Evolutionary conservation across 2,329 filamentous ascomycete genomes (phyloP).

Genomic region (Boeremia exigua): DNA sequence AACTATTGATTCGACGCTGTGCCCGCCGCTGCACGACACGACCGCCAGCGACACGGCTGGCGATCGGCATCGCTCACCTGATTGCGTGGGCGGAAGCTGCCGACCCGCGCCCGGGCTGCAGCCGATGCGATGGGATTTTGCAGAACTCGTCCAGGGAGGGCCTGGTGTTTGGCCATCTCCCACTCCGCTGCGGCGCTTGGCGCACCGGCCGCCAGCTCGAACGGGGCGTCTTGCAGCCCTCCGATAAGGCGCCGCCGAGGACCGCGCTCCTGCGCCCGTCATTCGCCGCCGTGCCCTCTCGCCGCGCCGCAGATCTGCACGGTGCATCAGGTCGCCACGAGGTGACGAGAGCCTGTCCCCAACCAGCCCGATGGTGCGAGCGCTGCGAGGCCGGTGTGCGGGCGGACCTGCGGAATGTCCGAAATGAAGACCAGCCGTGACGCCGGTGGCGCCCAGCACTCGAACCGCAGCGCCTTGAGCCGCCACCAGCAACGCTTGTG

Average conservation of each 20-base stretch:
- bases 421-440: constrained; percentile 4
- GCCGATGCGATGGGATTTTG: constrained; percentile 23
- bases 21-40: constrained; percentile 15
- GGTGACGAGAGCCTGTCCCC: not conserved
- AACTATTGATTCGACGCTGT: constrained; percentile 32
- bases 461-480: constrained; percentile 2
- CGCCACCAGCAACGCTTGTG: not conserved
- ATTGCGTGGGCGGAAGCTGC: constrained; percentile 33
- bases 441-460: not conserved
- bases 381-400: not conserved
- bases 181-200: constrained; percentile 15
- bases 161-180: constrained; percentile 3
- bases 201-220: not conserved
- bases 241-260: constrained; percentile 8
- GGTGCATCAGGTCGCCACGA: not conserved
- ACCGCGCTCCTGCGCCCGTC: not conserved
- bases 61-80: constrained; percentile 29
- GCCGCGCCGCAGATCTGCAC: constrained; percentile 2
- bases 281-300: not conserved
- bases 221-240: constrained; percentile 7
- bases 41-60: not conserved
- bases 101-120: constrained; percentile 27
- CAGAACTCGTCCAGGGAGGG: not conserved
- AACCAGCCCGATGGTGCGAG: not conserved
- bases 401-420: not conserved